Evolutionary conservation across 2,329 filamentous ascomycete species (phyloP).

Genomic region (Chaetomium sp.): DNA sequence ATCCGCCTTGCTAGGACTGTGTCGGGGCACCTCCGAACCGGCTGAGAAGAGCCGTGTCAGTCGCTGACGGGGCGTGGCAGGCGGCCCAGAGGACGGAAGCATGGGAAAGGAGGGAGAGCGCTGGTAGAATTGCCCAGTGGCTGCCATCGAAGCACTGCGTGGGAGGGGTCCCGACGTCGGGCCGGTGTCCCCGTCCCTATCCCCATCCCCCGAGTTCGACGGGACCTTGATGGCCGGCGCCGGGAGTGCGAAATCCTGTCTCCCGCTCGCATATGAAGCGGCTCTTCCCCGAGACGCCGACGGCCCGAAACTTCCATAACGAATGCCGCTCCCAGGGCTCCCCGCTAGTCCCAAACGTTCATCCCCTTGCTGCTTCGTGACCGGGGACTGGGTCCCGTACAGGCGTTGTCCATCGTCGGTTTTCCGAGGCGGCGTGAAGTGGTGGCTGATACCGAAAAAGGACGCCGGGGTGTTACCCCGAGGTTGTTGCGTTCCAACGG

Average conservation of each 20-base stretch:
- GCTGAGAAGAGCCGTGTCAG: slow-evolving; percentile 38
- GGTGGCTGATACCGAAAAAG: slow-evolving; percentile 13
- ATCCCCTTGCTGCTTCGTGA: slow-evolving; percentile 9
- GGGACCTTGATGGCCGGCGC: slow-evolving; percentile 44
- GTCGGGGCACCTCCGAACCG: slow-evolving; percentile 28
- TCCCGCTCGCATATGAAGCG: slow-evolving; percentile 19
- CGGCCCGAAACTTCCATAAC: slow-evolving; percentile 49
- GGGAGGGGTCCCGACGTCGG: slow-evolving; percentile 24
- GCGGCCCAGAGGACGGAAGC: slow-evolving; percentile 16
- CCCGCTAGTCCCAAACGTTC: slow-evolving; percentile 39
- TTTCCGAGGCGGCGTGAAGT: slow-evolving; percentile 13
- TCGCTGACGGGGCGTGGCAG: slow-evolving; percentile 26
- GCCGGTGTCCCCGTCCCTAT: too few species aligned
- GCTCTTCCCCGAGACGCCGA: slow-evolving; percentile 30
- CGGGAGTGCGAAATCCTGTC: slow-evolving; percentile 45
- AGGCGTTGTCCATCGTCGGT: neutral
- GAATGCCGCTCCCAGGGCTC: slow-evolving; percentile 33
- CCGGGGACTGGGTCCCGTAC: slow-evolving; percentile 22
- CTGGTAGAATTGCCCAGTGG: slow-evolving; percentile 5
- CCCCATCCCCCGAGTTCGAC: slow-evolving; percentile 24
- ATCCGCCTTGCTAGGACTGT: slow-evolving; percentile 36
- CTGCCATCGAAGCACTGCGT: slow-evolving; percentile 33
- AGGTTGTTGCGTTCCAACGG: slow-evolving; percentile 10
- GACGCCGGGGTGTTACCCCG: slow-evolving; percentile 17
- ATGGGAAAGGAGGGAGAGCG: slow-evolving; percentile 20